These are phyloP conservation scores for Chalciporus piperatoides DNA, from an alignment of 1,284 basidiomycete genomes.

Conservation along the genomic window DNA sequence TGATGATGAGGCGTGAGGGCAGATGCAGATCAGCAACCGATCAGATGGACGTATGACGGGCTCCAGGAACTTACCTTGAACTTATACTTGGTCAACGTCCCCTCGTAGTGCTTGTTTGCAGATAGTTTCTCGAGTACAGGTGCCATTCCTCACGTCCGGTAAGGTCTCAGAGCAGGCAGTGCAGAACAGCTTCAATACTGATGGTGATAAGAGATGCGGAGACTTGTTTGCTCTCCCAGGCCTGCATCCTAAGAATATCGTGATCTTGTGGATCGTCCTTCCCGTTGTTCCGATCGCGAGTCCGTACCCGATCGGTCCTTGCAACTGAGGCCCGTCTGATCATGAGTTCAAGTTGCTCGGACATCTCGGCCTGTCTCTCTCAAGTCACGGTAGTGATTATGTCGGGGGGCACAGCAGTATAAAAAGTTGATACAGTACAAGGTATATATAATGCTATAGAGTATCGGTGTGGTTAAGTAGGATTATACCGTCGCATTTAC, in stretches of 20 bases:
- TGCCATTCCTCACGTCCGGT: slow-evolving; percentile 18
- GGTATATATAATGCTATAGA: background rate
- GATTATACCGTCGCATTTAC: no score
- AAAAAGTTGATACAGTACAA: background rate
- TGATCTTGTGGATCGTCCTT: background rate
- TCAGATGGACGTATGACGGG: background rate
- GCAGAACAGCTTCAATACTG: background rate
- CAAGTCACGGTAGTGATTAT: background rate
- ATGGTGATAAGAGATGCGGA: background rate
- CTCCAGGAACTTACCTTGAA: slow-evolving; percentile 55
- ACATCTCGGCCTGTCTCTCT: no score
- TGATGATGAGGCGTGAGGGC: background rate
- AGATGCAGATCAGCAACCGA: background rate
- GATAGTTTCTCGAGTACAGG: slow-evolving; percentile 38
- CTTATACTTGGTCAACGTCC: slow-evolving; percentile 82
- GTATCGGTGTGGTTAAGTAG: background rate
- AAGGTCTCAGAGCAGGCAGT: background rate
- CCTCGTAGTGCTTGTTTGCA: slow-evolving; percentile 75
- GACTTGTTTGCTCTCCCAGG: background rate
- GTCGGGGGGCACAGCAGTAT: background rate
- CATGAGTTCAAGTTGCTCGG: no score
- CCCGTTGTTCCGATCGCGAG: background rate
- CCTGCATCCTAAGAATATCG: background rate
- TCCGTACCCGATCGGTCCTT: no score
- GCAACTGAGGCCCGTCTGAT: no score